Evolutionary conservation across 768 basidiomycete genomes (phyloP).

Genomic region (Kwoniella sp.): DNA sequence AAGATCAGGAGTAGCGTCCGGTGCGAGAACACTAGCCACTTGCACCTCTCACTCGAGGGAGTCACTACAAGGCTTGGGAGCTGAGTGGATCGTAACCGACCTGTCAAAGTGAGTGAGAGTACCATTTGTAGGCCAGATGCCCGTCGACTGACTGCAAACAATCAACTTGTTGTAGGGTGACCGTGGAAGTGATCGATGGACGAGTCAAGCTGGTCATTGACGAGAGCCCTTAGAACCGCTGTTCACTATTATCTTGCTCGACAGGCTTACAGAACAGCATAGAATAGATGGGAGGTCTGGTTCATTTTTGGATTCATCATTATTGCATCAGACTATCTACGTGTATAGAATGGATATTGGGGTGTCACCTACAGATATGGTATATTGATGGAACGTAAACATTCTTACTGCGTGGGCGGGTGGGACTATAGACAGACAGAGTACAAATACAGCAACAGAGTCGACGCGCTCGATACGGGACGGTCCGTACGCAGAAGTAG

Average conservation of each 20-base stretch:
- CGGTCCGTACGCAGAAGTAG: no score
- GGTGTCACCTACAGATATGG: constrained; percentile 7
- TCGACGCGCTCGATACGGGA: no score
- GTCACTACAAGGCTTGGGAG: constrained; percentile 62
- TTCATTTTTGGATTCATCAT: no score
- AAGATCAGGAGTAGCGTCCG: constrained; percentile 72
- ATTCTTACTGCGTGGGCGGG: no score
- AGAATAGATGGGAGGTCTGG: constrained; percentile 2
- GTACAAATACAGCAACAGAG: no score
- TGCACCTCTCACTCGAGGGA: constrained; percentile 65
- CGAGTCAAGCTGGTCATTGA: constrained; percentile 34
- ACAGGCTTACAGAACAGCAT: not conserved
- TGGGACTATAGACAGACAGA: no score
- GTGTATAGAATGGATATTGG: constrained; percentile 5
- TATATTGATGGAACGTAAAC: not conserved
- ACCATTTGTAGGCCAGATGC: no score
- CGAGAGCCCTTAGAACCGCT: constrained; percentile 19
- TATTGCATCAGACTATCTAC: constrained; percentile 6
- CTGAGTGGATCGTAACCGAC: constrained; percentile 71
- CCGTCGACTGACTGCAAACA: not conserved
- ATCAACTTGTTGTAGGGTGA: constrained; percentile 26
- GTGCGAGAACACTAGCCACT: constrained; percentile 74
- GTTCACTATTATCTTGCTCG: not conserved
- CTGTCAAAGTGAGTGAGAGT: constrained; percentile 63
- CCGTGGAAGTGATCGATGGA: constrained; percentile 26